Evolutionary conservation across 192 early-diverging fungal genomes (phyloP).

Genomic region (Coemansia sp.): DNA sequence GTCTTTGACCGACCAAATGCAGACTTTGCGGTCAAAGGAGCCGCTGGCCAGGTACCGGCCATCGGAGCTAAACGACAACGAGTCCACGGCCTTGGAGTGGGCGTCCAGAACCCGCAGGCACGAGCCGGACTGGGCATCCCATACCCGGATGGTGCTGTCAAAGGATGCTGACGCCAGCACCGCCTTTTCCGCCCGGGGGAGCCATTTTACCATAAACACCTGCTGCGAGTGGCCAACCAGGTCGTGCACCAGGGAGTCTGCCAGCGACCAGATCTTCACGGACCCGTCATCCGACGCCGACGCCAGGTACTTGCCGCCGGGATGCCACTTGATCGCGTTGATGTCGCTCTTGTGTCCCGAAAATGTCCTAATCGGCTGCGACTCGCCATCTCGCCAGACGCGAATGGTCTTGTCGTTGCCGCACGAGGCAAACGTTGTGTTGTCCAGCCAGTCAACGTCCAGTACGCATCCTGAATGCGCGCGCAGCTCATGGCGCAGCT

Average conservation of each 20-base stretch:
- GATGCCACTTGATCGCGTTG: slow-evolving; percentile 50
- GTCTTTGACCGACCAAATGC: slow-evolving; percentile 65
- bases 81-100: slow-evolving; percentile 69
- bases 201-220: slow-evolving; percentile 80
- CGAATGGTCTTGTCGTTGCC: slow-evolving; percentile 77
- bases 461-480: slow-evolving; percentile 57
- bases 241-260: slow-evolving; percentile 26
- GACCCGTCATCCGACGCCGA: slow-evolving; percentile 50
- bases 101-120: slow-evolving; percentile 68
- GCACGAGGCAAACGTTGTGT: slow-evolving; percentile 86
- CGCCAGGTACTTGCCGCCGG: slow-evolving; percentile 45
- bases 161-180: slow-evolving; percentile 75
- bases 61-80: slow-evolving; percentile 74
- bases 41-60: slow-evolving; percentile 72
- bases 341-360: slow-evolving; percentile 70
- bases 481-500: slow-evolving; percentile 47
- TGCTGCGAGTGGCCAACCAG: slow-evolving; percentile 66
- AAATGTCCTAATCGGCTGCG: slow-evolving; percentile 70
- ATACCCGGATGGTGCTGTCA: slow-evolving; percentile 78
- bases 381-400: slow-evolving; percentile 71
- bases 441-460: slow-evolving; percentile 93
- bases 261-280: slow-evolving; percentile 43
- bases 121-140: slow-evolving; percentile 72
- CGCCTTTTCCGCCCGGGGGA: slow-evolving; percentile 58
- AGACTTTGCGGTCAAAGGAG: slow-evolving; percentile 72